Evolutionary conservation across 1,284 basidiomycete species (phyloP), one percentile per base, ranked within the genome.

Genomic region (Heterobasidion parviporum): DNA sequence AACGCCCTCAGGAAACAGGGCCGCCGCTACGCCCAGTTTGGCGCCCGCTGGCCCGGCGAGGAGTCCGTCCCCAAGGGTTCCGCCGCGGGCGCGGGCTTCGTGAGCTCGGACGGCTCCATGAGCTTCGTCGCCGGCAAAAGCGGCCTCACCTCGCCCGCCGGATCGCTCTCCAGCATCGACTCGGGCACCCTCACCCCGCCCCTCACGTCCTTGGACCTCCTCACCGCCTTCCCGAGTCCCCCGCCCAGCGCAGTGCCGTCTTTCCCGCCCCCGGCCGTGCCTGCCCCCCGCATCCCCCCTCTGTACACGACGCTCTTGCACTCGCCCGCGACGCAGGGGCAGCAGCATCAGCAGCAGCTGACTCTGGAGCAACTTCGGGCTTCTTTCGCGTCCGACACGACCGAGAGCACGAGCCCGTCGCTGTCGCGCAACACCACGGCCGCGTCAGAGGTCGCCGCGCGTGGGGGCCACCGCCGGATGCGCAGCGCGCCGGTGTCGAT

Each of bases 401-500:
- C 38, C 10, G 10, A 10, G n/a, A 41, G 10, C n/a, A 41, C 38
- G 6, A n/a, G 38, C 38, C 38, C 10, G 38, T 41, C 38, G 12
- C n/a, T 41, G 38, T 41, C 38, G 3, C 10, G 38, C 10, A 41
- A 41, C n/a, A 41, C 38, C 10, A 41, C 38, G n/a, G 38, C 6
- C 2, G 10, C 38, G 38, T 26, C 26, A 2, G 52, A 16, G 53
- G 50, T 15, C 12, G 26, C 18, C 32, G 56, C 53, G 18, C 51
- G 55, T 10, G 8, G 35, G 8, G 51, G 59, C 16, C 59, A 60
- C 34, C 58, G 58, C 4, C 58, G 59, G 35, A 60, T 56, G 59
- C 58, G 56, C 16, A 60, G 59, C 34, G 59, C 59, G 12, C 59
- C 59, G 14, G 59, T 54, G 15, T 60, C 59, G 14, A 54, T 60